These are phyloP conservation scores for Saposhnikovia divaricata DNA, from an alignment of 129 eudicot genomes.

Conservation along the genomic window DNA sequence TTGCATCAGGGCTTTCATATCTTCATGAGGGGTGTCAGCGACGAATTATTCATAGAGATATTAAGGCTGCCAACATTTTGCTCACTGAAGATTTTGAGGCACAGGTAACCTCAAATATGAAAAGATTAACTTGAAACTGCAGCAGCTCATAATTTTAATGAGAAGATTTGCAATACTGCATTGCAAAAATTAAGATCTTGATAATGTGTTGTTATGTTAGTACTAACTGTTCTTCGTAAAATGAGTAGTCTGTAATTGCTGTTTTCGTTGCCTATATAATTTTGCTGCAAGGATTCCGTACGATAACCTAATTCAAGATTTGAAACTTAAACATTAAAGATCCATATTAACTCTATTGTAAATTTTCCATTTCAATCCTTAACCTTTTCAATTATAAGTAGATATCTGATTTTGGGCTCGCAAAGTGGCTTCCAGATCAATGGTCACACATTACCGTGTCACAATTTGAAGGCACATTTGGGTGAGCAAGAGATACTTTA, in stretches of 20 bases:
- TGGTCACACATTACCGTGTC: slow-evolving; percentile 83
- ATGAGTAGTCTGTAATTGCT: not conserved
- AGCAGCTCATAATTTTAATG: not conserved
- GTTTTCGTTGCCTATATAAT: not conserved
- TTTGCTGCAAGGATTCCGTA: not conserved
- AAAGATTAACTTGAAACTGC: not conserved
- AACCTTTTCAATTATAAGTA: slow-evolving; percentile 17
- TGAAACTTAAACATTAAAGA: not conserved
- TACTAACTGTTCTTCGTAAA: not conserved
- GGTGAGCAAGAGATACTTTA: slow-evolving; percentile 34
- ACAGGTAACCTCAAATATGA: slow-evolving; percentile 37
- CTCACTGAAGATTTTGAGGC: slow-evolving; percentile 76
- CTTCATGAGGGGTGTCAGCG: slow-evolving; percentile 92
- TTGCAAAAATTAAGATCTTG: not conserved
- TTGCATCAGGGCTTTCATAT: slow-evolving; percentile 73
- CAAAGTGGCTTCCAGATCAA: slow-evolving; percentile 98
- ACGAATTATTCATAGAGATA: slow-evolving; percentile 83
- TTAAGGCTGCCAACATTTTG: slow-evolving; percentile 77
- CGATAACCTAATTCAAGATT: not conserved
- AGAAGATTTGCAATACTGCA: not conserved
- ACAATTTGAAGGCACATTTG: slow-evolving; percentile 90
- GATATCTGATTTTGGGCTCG: slow-evolving; percentile 97
- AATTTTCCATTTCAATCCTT: not conserved
- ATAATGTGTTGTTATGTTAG: not conserved
- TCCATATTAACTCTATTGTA: not conserved